Conservation (phyloP, 2,329 filamentous ascomycete species). For the Aplosporella prunicola region DNA sequence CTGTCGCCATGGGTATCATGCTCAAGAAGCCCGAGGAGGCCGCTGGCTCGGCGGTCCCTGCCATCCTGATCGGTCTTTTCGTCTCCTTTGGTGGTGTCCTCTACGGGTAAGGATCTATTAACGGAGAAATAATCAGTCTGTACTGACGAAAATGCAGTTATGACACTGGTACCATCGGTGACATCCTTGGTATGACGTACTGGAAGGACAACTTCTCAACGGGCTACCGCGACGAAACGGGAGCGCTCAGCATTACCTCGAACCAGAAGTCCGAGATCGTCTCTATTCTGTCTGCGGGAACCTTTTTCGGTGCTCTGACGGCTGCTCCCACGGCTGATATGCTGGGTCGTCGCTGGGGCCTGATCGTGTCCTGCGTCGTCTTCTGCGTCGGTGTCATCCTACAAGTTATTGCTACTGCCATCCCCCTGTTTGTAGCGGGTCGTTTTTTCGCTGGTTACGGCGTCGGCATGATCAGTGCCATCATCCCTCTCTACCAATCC, state of each 20-base stretch:
- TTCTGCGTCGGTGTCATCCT: slow-evolving; percentile 33
- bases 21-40: slow-evolving; percentile 64
- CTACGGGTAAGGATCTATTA: slow-evolving; percentile 23
- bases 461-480: slow-evolving; percentile 32
- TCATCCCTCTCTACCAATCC: slow-evolving; percentile 59
- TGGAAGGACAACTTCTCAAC: slow-evolving; percentile 54
- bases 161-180: slow-evolving; percentile 35
- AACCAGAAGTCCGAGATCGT: slow-evolving; percentile 62
- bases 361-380: slow-evolving; percentile 25
- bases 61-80: slow-evolving; percentile 33
- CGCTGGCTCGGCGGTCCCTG: slow-evolving; percentile 43
- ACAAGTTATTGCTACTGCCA: slow-evolving; percentile 27
- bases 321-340: slow-evolving; percentile 62
- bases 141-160: no score
- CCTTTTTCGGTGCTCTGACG: slow-evolving; percentile 62
- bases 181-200: slow-evolving; percentile 61
- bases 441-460: slow-evolving; percentile 34
- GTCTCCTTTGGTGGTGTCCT: slow-evolving; percentile 39
- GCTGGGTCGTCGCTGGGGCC: slow-evolving; percentile 59
- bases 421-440: slow-evolving; percentile 31
- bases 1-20: slow-evolving; percentile 25
- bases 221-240: slow-evolving; percentile 31
- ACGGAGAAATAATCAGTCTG: slow-evolving; percentile 9
- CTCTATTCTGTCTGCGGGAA: slow-evolving; percentile 74
- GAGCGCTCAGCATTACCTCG: slow-evolving; percentile 22